phyloP scores from a whole-genome alignment of 495 filamentous ascomycete genomes.

The Wilcoxina mikolae region DNA sequence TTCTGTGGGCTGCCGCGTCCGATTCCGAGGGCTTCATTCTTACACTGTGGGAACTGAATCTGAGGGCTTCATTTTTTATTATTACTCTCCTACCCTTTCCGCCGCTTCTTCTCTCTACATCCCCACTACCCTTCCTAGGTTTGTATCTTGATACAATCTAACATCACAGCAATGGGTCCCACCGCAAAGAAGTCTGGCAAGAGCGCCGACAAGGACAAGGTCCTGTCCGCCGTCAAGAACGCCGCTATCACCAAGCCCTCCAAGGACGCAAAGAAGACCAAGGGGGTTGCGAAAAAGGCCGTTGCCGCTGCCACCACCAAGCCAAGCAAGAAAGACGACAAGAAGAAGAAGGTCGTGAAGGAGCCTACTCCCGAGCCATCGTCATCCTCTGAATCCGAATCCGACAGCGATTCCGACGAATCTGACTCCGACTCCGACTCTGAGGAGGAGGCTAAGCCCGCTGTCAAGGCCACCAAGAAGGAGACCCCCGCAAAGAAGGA shows the following conservation, averaged over 20 bases:
- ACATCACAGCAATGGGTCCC: constrained; percentile 40
- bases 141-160: constrained; percentile 10
- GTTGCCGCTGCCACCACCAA: constrained; percentile 18
- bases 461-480: constrained; percentile 15
- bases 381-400: constrained; percentile 29
- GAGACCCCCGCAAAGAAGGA: constrained; percentile 24
- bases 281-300: constrained; percentile 33
- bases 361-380: constrained; percentile 31
- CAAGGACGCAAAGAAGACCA: constrained; percentile 29
- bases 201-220: constrained; percentile 43
- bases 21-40: constrained; percentile 24
- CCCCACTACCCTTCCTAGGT: constrained; percentile 1
- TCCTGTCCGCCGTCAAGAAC: constrained; percentile 37
- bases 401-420: constrained; percentile 32
- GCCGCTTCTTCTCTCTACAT: constrained; percentile 3
- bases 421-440: constrained; percentile 32
- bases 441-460: constrained; percentile 35
- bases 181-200: constrained; percentile 39
- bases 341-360: constrained; percentile 39
- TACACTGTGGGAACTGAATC: constrained; percentile 8
- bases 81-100: constrained; percentile 14
- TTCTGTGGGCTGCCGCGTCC: background rate
- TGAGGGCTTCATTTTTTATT: constrained; percentile 19
- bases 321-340: constrained; percentile 11
- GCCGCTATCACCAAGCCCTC: constrained; percentile 35